Evolutionary conservation across 306 rosid species (phyloP).

Genomic region (Astragalus glycyphyllos): DNA sequence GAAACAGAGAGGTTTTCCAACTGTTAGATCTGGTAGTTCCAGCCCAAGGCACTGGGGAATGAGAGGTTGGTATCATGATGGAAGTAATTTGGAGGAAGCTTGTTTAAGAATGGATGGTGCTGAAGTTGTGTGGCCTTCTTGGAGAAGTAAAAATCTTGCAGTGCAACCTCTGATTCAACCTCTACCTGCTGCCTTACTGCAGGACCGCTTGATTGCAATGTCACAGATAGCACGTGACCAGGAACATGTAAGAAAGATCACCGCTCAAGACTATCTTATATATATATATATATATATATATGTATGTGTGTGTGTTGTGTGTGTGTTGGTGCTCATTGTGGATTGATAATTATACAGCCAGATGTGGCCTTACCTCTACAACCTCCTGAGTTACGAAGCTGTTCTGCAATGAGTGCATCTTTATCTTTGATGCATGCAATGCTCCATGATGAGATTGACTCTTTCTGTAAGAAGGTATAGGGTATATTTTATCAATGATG

Average conservation of each 20-base stretch:
- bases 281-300: neutral
- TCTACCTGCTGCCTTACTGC: constrained; percentile 81
- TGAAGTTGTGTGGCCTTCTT: constrained; percentile 96
- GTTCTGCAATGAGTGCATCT: constrained; percentile 59
- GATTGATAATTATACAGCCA: constrained; percentile 66
- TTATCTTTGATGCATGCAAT: constrained; percentile 72
- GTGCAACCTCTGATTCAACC: constrained; percentile 83
- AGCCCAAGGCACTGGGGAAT: constrained; percentile 99
- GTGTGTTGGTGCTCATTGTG: neutral
- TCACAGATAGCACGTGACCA: constrained; percentile 92
- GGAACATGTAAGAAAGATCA: constrained; percentile 75
- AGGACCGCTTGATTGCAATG: constrained; percentile 85
- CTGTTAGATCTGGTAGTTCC: constrained; percentile 97
- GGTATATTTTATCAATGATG: constrained; percentile 24
- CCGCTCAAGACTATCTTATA: constrained; percentile 25
- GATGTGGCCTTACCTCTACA: constrained; percentile 86
- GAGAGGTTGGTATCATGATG: constrained; percentile 94
- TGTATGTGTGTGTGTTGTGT: too few species aligned
- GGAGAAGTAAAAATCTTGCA: constrained; percentile 80
- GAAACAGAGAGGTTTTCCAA: constrained; percentile 90
- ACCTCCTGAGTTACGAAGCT: constrained; percentile 72
- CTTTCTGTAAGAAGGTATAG: constrained; percentile 78
- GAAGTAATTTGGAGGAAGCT: constrained; percentile 84
- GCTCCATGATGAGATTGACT: constrained; percentile 83
- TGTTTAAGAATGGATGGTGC: constrained; percentile 87